Evolutionary conservation across 2,329 filamentous ascomycete genomes (phyloP).

Genomic region (Talaromyces atroroseus): DNA sequence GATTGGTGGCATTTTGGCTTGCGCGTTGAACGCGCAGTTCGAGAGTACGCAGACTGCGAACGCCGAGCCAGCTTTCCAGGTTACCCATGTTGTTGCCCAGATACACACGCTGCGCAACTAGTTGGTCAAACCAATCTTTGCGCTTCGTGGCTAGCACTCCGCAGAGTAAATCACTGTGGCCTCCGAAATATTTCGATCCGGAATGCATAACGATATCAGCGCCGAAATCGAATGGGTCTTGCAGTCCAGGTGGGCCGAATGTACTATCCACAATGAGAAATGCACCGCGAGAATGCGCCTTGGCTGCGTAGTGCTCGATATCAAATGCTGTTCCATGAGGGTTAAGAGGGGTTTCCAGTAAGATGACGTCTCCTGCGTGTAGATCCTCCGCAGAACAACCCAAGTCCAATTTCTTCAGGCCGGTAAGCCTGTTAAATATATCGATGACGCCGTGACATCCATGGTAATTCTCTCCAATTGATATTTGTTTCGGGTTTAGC

Average conservation of each 20-base stretch:
- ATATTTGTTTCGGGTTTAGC: conserved; percentile 74
- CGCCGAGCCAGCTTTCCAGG: conserved; percentile 86
- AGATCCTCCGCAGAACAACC: conserved; percentile 63
- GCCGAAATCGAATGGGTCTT: conserved; percentile 75
- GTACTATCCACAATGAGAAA: conserved; percentile 82
- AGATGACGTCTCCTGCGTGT: conserved; percentile 72
- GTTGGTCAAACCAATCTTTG: conserved; percentile 53
- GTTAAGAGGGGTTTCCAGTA: conserved; percentile 91
- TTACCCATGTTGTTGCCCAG: conserved; percentile 82
- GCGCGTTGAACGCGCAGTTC: conserved; percentile 76
- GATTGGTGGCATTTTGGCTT: conserved; percentile 60
- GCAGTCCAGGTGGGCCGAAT: conserved; percentile 83
- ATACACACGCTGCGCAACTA: conserved; percentile 66
- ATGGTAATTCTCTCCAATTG: conserved; percentile 83
- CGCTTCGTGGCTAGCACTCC: conserved; percentile 67
- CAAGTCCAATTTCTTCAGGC: conserved; percentile 66
- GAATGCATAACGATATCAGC: conserved; percentile 87
- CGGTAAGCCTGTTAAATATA: conserved; percentile 69
- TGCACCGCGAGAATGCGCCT: conserved; percentile 67
- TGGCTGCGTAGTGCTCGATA: conserved; percentile 64
- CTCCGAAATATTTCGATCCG: conserved; percentile 94
- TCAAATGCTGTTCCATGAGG: conserved; percentile 76
- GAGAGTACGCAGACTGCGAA: conserved; percentile 78
- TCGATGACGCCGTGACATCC: conserved; percentile 82
- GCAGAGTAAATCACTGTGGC: conserved; percentile 88